Evolutionary conservation across 2,329 filamentous ascomycete species (phyloP), one percentile per base, ranked within the genome.

Genomic region (Trichoderma sp.): DNA sequence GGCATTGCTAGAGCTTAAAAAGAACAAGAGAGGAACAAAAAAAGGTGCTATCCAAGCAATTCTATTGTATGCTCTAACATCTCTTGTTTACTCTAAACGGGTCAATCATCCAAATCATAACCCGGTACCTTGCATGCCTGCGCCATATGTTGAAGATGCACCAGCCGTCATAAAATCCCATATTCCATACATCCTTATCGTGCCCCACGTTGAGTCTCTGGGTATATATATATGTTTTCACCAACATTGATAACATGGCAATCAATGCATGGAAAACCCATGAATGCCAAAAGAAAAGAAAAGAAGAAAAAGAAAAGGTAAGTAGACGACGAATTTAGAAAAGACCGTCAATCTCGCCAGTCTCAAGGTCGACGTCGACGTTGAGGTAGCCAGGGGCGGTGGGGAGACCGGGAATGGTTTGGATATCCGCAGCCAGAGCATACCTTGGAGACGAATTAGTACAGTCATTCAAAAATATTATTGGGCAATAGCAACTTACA

Each of bases 381-480:
- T 98, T 98, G 74, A 98, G 86, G 80, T 98, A 98, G 12, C 96
- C 96, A 9, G 95, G 96, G 24, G 95, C 95, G 9, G 96, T 98
- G 11, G 95, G 95, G 75, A 99, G 86, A 73, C 96, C 96, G 15
- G 96, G 96, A 75, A 99, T 99, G 1, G 96, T 99, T 86, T 98
- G 96, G 76, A 99, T 98, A 79, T 99, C 96, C 15, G 96, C 96
- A 69, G 96, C 96, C 73, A 98, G 88, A 7, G 96, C 96, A 77
- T 97, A 98, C 69, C 92, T 92, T 75, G 61, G 11, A 70, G 14
- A 39, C 7, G 8, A 65, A 74, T 86, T 79, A 86, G 82, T 28
- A 72, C 30, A 56, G 2, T 24, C 39, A 34, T 34, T 26, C 5
- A 15, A 51, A 24, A 18, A 32, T 11, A 2, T 15, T 6, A 14